Evolutionary conservation across 2,329 filamentous ascomycete species (phyloP).

Genomic region (Fusarium sp.): DNA sequence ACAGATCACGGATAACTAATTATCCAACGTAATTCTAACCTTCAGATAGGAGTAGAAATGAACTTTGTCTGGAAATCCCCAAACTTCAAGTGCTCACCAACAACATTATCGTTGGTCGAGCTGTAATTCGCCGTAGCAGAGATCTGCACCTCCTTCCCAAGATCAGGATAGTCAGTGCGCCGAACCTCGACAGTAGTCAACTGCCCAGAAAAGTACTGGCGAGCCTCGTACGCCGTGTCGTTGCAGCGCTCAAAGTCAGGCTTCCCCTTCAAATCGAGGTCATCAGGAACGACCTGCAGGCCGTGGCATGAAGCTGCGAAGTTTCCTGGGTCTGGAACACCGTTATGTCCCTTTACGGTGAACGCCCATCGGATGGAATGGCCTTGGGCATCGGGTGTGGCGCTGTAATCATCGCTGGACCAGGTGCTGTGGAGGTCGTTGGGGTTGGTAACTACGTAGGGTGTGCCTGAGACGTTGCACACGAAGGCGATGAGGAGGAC

Average conservation of each 20-base stretch:
- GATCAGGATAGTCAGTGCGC: neutral
- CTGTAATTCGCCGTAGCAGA: neutral
- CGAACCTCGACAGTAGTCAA: neutral
- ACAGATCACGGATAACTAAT: no score
- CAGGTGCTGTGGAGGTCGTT: neutral
- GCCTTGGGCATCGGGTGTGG: neutral
- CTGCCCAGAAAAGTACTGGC: neutral
- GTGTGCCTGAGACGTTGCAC: neutral
- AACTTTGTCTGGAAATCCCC: neutral
- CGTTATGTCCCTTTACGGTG: neutral
- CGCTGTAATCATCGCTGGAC: neutral
- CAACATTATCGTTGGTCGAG: neutral
- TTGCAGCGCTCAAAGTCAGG: neutral
- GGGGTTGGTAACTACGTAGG: neutral
- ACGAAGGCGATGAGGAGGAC: neutral
- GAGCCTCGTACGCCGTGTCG: neutral
- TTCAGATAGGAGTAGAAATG: neutral
- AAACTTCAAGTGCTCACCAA: neutral
- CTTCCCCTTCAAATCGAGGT: neutral
- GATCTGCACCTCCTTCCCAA: neutral
- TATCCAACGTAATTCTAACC: no score
- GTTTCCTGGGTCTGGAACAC: neutral
- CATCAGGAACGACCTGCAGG: neutral
- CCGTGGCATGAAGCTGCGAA: neutral
- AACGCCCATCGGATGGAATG: neutral